These are phyloP conservation scores for Penicillium sp. DNA, from an alignment of 2,329 filamentous ascomycete species.

Conservation along the genomic window DNA sequence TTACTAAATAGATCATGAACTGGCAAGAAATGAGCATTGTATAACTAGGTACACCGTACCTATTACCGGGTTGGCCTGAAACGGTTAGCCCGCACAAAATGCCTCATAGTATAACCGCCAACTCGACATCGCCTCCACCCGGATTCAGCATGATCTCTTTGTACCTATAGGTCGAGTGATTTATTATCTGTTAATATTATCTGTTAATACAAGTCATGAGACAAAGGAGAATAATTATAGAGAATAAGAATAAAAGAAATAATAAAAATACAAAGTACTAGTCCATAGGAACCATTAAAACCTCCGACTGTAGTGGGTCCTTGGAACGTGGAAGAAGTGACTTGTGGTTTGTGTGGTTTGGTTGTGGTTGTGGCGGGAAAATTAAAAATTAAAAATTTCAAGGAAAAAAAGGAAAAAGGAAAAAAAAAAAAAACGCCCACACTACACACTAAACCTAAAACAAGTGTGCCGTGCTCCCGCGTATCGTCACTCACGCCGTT, in stretches of 20 bases:
- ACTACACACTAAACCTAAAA: conserved; percentile 19
- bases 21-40: neutral
- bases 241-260: neutral
- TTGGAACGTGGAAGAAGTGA: conserved; percentile 16
- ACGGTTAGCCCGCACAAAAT: conserved; percentile 20
- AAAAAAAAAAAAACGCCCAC: conserved; percentile 1
- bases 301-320: conserved; percentile 9
- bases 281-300: conserved; percentile 9
- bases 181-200: neutral
- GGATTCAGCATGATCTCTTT: conserved; percentile 12
- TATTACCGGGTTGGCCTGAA: conserved; percentile 13
- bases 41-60: no score
- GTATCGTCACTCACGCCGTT: conserved; percentile 11
- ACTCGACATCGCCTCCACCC: conserved; percentile 15
- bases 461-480: conserved; percentile 18
- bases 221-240: no score
- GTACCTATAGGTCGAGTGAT: neutral
- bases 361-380: neutral
- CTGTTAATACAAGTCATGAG: no score
- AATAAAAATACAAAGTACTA: no score
- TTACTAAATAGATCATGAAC: no score
- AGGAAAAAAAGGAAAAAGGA: neutral
- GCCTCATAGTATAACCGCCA: conserved; percentile 17
- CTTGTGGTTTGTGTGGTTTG: no score
- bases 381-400: conserved; percentile 6